Percentiles rank a stretch among this genome's conserved stretches.
Conservation (phyloP, 306 rosid genomes). For the Acacia crassicarpa region DNA sequence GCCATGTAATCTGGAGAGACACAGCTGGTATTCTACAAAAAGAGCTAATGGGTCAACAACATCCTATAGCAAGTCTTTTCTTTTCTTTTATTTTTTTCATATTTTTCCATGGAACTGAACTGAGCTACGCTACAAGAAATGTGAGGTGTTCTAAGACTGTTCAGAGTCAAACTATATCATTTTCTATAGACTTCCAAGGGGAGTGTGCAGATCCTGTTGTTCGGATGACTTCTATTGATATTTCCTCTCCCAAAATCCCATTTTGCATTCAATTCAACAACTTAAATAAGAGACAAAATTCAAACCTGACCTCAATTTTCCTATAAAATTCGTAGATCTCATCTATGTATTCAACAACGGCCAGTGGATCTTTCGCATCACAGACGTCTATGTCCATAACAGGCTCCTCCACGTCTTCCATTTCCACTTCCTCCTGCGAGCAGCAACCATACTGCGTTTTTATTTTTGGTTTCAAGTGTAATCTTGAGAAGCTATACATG, state of each 20-base stretch:
- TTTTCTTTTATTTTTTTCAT: neutral
- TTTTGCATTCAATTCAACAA: neutral
- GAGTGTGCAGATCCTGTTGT: neutral
- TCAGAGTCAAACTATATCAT: neutral
- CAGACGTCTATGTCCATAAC: conserved; percentile 41
- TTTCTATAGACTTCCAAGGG: neutral
- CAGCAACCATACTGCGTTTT: neutral
- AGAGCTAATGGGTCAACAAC: conserved; percentile 20
- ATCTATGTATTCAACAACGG: conserved; percentile 47
- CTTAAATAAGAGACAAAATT: neutral
- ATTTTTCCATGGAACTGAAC: neutral
- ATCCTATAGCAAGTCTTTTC: neutral
- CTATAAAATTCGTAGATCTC: conserved; percentile 34
- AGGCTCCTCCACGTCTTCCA: conserved; percentile 44
- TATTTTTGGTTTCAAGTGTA: neutral
- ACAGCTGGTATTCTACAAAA: conserved; percentile 36
- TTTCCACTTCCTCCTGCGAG: conserved; percentile 43
- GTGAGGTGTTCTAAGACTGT: neutral
- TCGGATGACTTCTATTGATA: neutral
- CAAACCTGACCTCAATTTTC: conserved; percentile 36
- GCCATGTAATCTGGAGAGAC: conserved; percentile 44
- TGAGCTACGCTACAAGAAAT: neutral
- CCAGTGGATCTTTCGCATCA: conserved; percentile 39
- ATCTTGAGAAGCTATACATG: neutral
- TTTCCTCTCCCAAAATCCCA: neutral